A percentile compares a stretch with the other conserved stretches of the same genome.
Conservation (phyloP, 1,284 basidiomycete species). For the Malassezia slooffiae region DNA sequence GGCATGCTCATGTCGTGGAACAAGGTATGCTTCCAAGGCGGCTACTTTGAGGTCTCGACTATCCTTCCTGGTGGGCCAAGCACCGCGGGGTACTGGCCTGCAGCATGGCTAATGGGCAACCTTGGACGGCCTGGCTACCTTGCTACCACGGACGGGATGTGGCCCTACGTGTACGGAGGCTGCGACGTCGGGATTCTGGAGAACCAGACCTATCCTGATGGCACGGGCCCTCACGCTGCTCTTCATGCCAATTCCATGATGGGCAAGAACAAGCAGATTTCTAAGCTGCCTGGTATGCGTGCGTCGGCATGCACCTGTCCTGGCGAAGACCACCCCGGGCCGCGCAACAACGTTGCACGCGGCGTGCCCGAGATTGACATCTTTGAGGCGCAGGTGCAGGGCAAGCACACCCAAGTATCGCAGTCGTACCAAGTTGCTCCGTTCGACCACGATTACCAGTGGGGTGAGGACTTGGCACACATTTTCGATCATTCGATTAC, state of each 20-base stretch:
- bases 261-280: constrained; percentile 34
- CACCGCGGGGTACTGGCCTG: constrained; percentile 51
- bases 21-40: constrained; percentile 46
- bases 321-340: constrained; percentile 37
- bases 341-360: constrained; percentile 36
- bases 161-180: constrained; percentile 48
- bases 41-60: constrained; percentile 38
- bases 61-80: constrained; percentile 29
- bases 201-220: constrained; percentile 31
- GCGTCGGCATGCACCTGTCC: constrained; percentile 35
- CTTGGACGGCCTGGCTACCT: constrained; percentile 42
- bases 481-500: constrained; percentile 27
- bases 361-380: constrained; percentile 45
- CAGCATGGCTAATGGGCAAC: constrained; percentile 42
- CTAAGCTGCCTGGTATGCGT: constrained; percentile 39
- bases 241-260: constrained; percentile 15
- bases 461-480: constrained; percentile 22
- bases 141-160: constrained; percentile 40
- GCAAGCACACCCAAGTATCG: constrained; percentile 29
- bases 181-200: constrained; percentile 43
- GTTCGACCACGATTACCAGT: constrained; percentile 36
- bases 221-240: constrained; percentile 26
- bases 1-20: constrained; percentile 47
- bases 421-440: constrained; percentile 45
- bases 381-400: constrained; percentile 52